Conservation (phyloP, 768 basidiomycete species). For the Mycena rebaudengoi region DNA sequence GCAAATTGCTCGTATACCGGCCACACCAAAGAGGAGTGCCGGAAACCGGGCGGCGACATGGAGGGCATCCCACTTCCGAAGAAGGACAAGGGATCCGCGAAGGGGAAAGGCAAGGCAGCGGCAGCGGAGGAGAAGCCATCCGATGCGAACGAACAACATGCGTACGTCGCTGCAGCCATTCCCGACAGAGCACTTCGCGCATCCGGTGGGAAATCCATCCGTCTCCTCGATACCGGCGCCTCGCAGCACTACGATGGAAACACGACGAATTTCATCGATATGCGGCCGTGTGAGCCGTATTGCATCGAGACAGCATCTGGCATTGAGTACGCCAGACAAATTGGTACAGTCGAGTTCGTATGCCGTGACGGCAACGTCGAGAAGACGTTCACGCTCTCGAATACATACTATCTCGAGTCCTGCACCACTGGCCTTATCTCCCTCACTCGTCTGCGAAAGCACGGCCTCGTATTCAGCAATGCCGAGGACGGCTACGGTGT, state of each 20-base stretch:
- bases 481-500: no score
- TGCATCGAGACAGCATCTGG: not conserved
- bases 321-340: not conserved
- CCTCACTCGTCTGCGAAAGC: not conserved
- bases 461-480: no score
- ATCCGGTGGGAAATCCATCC: no score
- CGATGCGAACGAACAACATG: not conserved
- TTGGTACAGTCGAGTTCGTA: not conserved
- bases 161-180: no score
- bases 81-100: not conserved
- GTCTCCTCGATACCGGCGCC: no score
- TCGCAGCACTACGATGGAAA: no score
- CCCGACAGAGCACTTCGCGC: no score
- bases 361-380: not conserved
- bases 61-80: conserved; percentile 6
- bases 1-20: not conserved
- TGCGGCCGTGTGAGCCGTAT: not conserved
- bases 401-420: not conserved
- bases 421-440: not conserved
- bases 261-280: not conserved
- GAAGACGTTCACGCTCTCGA: not conserved
- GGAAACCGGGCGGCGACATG: conserved; percentile 1
- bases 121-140: conserved; percentile 1
- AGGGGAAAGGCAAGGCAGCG: conserved; percentile 12
- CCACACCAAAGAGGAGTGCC: conserved; percentile 6